Base-by-base conservation (phyloP, 129 eudicot genomes). In the Pulicaria dysenterica region DNA sequence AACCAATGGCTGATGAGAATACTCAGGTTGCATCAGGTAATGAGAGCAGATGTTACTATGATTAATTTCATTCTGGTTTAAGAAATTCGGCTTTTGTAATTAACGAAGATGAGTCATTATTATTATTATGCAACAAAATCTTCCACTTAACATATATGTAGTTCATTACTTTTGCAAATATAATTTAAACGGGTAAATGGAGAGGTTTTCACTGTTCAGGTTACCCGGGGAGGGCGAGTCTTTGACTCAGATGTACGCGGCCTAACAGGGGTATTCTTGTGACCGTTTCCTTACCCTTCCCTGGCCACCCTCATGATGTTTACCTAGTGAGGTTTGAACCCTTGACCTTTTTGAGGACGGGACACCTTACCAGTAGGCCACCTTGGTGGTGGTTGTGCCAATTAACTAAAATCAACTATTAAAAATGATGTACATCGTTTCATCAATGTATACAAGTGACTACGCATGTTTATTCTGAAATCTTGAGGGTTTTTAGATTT, bases 21-120 rank as follows among this genome's bases (percentile, higher is more conserved):
- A 83, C 90, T 73, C 89, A 81, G 63, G 56, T 90, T 80, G 99
- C 99, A 65, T 95, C 99, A 83, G 88, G 99, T 93, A 70, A 78
- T 93, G 73, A 78, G 85, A 64, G 70, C 43, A 54, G 24, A 31
- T 36, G 34, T 43, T 73, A 8, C 15, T 54, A 38, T 50, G 31
- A 58, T 15, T 58, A 13, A 77, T 39, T 24, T 39, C 5, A 66
- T 8, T 7, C n/a, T 45, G 24, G 13, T 19, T 24, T 17, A 36
- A 15, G 57, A 68, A 48, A 37, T 4, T 40, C 13, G 34, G 15
- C 44, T 34, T 47, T 5, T 46, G 47, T 34, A 49, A 31, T 4
- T 14, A 67, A 49, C 12, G 31, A 24, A 24, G 31, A 24, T 24
- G 31, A 24, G 31, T 24, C 2, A 24, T 24, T 24, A 34, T 7